Evolutionary conservation across 129 eudicot genomes (phyloP).

Genomic region (Lactuca sativa): DNA sequence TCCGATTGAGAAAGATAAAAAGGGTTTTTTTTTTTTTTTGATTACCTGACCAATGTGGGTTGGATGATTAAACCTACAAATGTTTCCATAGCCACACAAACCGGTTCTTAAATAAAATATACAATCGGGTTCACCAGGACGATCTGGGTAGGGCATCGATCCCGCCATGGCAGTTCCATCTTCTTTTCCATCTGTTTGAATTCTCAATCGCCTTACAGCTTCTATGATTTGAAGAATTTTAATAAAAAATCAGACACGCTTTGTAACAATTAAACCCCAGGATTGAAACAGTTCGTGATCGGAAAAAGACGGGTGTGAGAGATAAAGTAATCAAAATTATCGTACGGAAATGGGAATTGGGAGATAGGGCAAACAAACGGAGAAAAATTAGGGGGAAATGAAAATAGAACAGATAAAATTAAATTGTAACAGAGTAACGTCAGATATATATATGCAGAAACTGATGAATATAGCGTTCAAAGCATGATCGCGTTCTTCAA

Average conservation of each 20-base stretch:
- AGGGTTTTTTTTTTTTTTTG: conserved; percentile 9
- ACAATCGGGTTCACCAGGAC: conserved; percentile 94
- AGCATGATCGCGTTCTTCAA: conserved; percentile 23
- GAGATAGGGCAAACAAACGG: conserved; percentile 8
- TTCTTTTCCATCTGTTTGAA: conserved; percentile 41
- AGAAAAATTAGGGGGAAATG: not conserved
- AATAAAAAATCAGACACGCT: not conserved
- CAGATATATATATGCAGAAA: not conserved
- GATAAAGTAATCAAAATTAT: not conserved
- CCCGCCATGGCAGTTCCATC: conserved; percentile 38
- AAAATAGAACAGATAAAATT: conserved; percentile 8
- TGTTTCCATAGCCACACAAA: conserved; percentile 72
- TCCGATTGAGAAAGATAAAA: not conserved
- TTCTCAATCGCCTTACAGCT: conserved; percentile 47
- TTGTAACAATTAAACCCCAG: not conserved
- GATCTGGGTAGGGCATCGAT: conserved; percentile 53
- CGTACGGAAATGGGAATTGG: conserved; percentile 10
- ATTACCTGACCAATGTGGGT: conserved; percentile 56
- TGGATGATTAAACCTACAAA: conserved; percentile 90
- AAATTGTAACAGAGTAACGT: conserved; percentile 10
- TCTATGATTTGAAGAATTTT: conserved; percentile 31
- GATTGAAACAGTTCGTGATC: conserved; percentile 7
- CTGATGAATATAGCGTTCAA: conserved; percentile 12
- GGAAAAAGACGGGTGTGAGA: not conserved
- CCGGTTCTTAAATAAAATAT: conserved; percentile 72